Conservation (phyloP, 1,139 yeast genomes). For the Protomyces macrosporus region DNA sequence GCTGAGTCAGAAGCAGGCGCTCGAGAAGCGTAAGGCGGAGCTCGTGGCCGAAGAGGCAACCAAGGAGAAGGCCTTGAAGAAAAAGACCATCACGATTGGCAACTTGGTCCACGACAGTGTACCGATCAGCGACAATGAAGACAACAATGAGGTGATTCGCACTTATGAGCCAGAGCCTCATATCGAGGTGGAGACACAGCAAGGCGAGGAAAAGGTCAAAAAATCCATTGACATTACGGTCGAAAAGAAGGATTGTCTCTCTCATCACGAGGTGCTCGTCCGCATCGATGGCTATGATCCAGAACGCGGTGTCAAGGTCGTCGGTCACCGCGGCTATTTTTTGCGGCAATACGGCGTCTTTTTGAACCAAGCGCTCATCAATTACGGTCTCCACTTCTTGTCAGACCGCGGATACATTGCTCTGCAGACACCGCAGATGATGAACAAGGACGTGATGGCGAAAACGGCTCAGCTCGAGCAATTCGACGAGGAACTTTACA, state of each 20-base stretch:
- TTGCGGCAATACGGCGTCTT: slow-evolving; percentile 92
- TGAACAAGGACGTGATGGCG: slow-evolving; percentile 99
- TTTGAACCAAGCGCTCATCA: slow-evolving; percentile 94
- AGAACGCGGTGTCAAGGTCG: slow-evolving; percentile 95
- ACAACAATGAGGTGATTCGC: slow-evolving; percentile 75
- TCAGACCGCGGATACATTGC: slow-evolving; percentile 77
- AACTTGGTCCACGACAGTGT: slow-evolving; percentile 91
- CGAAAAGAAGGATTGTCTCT: slow-evolving; percentile 64
- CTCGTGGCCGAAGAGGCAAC: slow-evolving; percentile 65
- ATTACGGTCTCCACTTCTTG: slow-evolving; percentile 85
- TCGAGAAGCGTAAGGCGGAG: slow-evolving; percentile 63
- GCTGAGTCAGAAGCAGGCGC: slow-evolving; percentile 69
- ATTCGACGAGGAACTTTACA: slow-evolving; percentile 95
- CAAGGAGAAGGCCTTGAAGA: slow-evolving; percentile 68
- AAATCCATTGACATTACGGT: slow-evolving; percentile 38
- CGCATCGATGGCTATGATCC: slow-evolving; percentile 98
- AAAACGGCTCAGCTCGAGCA: slow-evolving; percentile 97
- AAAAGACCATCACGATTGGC: slow-evolving; percentile 83
- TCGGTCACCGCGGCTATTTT: slow-evolving; percentile 98
- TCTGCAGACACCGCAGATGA: slow-evolving; percentile 98
- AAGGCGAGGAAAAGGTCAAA: slow-evolving; percentile 1
- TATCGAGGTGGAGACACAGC: neutral
- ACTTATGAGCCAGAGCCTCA: slow-evolving; percentile 73
- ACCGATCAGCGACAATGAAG: slow-evolving; percentile 77
- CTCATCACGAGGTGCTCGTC: slow-evolving; percentile 91